Conservation (phyloP, 306 rosid species). For the Alnus rubra region DNA sequence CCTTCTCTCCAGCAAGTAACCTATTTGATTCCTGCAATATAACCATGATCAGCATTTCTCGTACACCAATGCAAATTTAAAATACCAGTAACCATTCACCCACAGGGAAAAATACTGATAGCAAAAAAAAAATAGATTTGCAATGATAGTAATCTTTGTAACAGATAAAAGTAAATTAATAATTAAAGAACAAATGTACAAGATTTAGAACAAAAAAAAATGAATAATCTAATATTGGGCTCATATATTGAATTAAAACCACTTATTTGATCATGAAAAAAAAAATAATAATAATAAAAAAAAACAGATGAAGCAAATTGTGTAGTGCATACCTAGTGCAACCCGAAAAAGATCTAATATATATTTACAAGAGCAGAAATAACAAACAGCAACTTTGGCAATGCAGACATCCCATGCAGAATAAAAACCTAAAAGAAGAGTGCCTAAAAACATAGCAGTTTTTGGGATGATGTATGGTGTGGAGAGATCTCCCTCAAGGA, state of each 20-base stretch:
- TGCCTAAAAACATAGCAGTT: not conserved
- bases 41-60: constrained; percentile 32
- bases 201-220: not conserved
- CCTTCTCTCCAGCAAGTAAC: constrained; percentile 62
- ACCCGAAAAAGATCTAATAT: not conserved
- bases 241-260: too few species aligned
- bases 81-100: not conserved
- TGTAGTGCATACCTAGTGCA: not conserved
- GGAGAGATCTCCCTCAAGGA: too few species aligned
- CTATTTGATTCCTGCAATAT: constrained; percentile 60
- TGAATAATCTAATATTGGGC: too few species aligned
- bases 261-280: too few species aligned
- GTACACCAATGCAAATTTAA: constrained; percentile 21
- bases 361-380: not conserved
- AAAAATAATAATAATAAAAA: not conserved
- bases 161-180: not conserved
- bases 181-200: too few species aligned
- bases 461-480: too few species aligned
- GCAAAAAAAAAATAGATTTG: not conserved
- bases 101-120: not conserved
- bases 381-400: not conserved
- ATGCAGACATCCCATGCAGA: not conserved
- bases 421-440: not conserved
- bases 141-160: not conserved
- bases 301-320: not conserved